phyloP scores from a whole-genome alignment of 176 grass and related monocot genomes.

The Musa acuminata region DNA sequence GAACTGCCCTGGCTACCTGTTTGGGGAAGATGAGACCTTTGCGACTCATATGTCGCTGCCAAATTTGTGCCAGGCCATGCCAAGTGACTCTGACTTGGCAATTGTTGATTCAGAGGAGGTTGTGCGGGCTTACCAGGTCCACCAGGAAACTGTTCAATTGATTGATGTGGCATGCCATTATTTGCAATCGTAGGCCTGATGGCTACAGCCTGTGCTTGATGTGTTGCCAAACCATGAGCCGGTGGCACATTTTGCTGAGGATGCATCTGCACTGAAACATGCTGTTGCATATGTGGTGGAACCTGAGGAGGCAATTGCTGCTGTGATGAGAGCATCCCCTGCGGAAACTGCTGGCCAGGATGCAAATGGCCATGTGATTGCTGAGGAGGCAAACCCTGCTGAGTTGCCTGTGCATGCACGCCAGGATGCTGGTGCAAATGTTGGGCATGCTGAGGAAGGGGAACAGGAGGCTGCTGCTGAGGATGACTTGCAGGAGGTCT shows the following conservation, averaged over 20 bases:
- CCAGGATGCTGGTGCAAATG: constrained; percentile 29
- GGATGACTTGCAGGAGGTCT: constrained; percentile 21
- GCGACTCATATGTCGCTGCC: neutral
- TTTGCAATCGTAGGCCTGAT: constrained; percentile 17
- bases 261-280: constrained; percentile 10
- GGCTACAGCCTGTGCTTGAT: constrained; percentile 31
- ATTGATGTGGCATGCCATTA: constrained; percentile 30
- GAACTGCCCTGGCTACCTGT: constrained; percentile 21
- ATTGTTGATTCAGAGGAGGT: constrained; percentile 23
- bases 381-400: constrained; percentile 33
- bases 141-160: constrained; percentile 42
- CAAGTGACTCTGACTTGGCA: constrained; percentile 7
- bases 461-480: constrained; percentile 38
- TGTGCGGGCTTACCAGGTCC: constrained; percentile 21
- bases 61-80: constrained; percentile 9
- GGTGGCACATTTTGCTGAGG: constrained; percentile 16
- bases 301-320: constrained; percentile 35
- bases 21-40: constrained; percentile 16
- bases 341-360: constrained; percentile 40
- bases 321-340: constrained; percentile 37
- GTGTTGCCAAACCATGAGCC: constrained; percentile 14
- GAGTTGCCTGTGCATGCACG: constrained; percentile 33
- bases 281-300: constrained; percentile 25
- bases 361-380: constrained; percentile 30
- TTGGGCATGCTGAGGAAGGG: constrained; percentile 40